Conservation (phyloP, 208 protist genomes). For the Leishmania tropica region DNA sequence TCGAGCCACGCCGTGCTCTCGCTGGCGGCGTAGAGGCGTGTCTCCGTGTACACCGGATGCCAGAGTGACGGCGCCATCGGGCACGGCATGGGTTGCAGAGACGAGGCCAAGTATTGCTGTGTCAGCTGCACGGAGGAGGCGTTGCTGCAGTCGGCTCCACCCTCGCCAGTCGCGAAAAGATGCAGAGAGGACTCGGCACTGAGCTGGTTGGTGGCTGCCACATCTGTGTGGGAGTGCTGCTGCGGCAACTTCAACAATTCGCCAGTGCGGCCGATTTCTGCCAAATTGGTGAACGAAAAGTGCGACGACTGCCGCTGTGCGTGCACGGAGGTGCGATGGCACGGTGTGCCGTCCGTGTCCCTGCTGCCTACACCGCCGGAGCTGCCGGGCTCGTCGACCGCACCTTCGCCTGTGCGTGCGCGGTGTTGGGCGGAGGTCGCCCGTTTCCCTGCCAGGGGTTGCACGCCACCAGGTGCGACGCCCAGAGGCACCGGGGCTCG, state of each 20-base stretch:
- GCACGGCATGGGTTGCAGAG: not conserved
- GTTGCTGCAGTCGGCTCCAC: not conserved
- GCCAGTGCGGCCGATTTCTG: not conserved
- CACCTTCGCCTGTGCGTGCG: not conserved
- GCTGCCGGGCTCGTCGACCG: not conserved
- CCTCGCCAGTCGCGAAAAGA: not conserved
- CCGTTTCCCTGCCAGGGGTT: not conserved
- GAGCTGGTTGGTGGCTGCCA: not conserved
- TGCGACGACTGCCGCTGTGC: not conserved
- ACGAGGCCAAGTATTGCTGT: not conserved
- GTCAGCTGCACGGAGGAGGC: not conserved
- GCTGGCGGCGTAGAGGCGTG: conserved; percentile 23
- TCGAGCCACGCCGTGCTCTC: conserved; percentile 29
- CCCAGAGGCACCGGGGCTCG: not conserved
- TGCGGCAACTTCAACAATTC: not conserved
- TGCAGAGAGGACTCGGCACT: not conserved
- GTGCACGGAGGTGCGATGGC: not conserved
- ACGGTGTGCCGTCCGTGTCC: too few species aligned
- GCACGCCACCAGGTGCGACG: not conserved
- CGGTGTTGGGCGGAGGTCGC: not conserved
- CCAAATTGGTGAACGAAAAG: not conserved
- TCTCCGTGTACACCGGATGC: conserved; percentile 1
- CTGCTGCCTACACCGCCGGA: too few species aligned
- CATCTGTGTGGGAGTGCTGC: not conserved
- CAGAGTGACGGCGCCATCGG: not conserved